Base-by-base conservation (phyloP, 768 basidiomycete genomes). In the Hydnomerulius pinastri region DNA sequence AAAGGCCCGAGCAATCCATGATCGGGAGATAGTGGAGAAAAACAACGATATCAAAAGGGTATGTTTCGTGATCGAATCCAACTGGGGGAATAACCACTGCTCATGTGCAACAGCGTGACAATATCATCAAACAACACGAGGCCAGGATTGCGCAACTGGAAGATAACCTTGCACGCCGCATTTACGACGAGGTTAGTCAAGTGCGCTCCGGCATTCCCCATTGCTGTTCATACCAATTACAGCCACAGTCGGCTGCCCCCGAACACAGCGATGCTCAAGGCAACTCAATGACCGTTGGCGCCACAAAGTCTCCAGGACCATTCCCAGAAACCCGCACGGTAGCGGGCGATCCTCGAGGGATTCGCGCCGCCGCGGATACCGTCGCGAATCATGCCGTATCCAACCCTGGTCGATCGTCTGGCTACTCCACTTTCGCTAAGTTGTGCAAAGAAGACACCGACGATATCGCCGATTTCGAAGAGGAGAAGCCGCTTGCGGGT, bases 1-100 rank as follows among this genome's bases (percentile, higher is more conserved):
- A 33, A 63, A 75, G 40, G 72, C 78, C 13, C 71, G 76, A 43
- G 70, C 72, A 10, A 63, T 77, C 18, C 75, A 82, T 55, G 82
- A 82, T 53, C 74, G 81, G 44, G 76, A 78, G 15, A 67, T 77
- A 30, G 73, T 83, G 25, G 72, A 69, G 21, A 83, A 83, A 60
- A 71, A 71, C 44, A 82, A 84, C 55, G 81, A 84, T 47, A 71
- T 85, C 24, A 77, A 76, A 51, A 71, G 76, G 53, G 82, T 82
- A 53, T 36, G 71, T 65, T 43, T 49, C 32, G 20, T 29, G 28
- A 38, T 25, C 11, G 33, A 43, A 13, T 12, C 40, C 28, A 38
- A 55, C 45, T 36, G 46, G 46, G 46, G 25, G 50, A 40, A 56
- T 27, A 17, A 33, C 46, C 9, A 30, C 40, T 41, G 39, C 20